phyloP scores from a whole-genome alignment of 2,329 filamentous ascomycete species.

The Fulvia fulva region DNA sequence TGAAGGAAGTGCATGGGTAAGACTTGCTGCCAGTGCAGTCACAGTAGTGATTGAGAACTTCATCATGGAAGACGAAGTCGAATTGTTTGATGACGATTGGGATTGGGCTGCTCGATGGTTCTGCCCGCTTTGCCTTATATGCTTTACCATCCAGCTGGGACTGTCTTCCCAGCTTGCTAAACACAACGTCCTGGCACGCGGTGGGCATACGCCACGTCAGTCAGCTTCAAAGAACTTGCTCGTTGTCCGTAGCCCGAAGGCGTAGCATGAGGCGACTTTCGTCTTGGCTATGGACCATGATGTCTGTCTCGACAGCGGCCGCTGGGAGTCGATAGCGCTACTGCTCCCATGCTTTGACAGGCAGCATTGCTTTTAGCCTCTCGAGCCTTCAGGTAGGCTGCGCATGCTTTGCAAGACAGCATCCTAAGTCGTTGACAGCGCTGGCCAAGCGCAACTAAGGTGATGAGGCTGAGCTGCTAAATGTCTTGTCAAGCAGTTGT shows the following conservation, averaged over 20 bases:
- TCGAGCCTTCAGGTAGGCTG: background rate
- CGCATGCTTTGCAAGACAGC: background rate
- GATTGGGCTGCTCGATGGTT: background rate
- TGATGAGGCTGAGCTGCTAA: background rate
- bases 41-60: background rate
- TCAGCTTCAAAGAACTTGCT: background rate
- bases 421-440: background rate
- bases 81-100: background rate
- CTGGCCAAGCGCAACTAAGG: background rate
- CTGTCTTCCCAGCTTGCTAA: background rate
- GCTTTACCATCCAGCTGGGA: background rate
- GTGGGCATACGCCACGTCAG: background rate
- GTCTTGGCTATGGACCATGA: background rate
- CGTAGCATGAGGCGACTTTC: background rate
- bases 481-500: background rate
- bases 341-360: background rate
- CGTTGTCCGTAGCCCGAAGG: background rate
- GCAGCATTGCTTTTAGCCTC: background rate
- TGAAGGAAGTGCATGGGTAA: slow-evolving; percentile 3
- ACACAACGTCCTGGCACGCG: background rate
- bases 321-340: background rate
- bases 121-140: background rate
- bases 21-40: background rate
- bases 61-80: background rate
- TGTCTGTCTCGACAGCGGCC: background rate